These are phyloP conservation scores for Hysterangium stoloniferum DNA, from an alignment of 768 basidiomycete species.

Conservation along the genomic window DNA sequence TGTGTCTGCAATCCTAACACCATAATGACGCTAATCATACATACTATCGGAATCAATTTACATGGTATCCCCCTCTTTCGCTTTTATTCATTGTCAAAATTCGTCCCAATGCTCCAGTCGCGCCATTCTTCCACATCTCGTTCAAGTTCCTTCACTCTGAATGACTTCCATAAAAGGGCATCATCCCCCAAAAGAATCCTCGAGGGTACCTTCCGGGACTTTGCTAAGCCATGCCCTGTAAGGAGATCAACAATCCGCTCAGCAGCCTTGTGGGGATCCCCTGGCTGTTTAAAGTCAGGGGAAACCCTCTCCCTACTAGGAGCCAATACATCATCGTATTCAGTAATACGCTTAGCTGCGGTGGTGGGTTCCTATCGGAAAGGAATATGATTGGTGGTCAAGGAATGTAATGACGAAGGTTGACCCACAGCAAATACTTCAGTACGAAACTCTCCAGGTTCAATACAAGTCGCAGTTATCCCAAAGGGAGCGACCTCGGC, in stretches of 20 bases:
- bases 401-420: not conserved
- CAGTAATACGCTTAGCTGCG: not conserved
- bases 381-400: conserved; percentile 10
- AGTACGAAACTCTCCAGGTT: conserved; percentile 21
- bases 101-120: not conserved
- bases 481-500: conserved; percentile 18
- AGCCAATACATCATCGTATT: not conserved
- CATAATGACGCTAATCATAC: too few relatives aligned
- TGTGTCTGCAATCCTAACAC: too few relatives aligned
- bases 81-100: too few relatives aligned
- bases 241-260: conserved; percentile 21
- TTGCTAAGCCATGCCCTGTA: conserved; percentile 18
- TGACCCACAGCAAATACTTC: conserved; percentile 8
- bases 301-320: conserved; percentile 19
- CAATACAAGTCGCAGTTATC: conserved; percentile 5
- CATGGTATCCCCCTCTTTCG: too few relatives aligned
- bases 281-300: conserved; percentile 16
- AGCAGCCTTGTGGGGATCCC: conserved; percentile 20
- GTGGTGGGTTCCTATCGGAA: not conserved
- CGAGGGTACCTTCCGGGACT: conserved; percentile 6
- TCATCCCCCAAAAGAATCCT: conserved; percentile 2
- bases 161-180: not conserved
- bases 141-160: not conserved
- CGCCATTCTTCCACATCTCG: not conserved
- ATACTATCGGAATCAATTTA: too few relatives aligned